Conservation (phyloP, 352 stramenopile species). For the Blastocystis sp. region DNA sequence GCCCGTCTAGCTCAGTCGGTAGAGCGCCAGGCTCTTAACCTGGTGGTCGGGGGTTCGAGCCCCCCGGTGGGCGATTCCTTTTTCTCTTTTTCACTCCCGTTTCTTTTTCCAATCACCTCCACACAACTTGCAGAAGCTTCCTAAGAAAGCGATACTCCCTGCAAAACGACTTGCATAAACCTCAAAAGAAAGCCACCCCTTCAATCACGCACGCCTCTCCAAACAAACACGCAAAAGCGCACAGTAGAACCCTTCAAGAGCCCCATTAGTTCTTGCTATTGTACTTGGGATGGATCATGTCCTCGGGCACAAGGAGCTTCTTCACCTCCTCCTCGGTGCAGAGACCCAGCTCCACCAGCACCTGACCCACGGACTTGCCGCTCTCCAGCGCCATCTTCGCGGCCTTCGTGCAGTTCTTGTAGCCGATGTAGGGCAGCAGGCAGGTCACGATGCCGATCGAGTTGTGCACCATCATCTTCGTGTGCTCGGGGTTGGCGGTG, state of each 20-base stretch:
- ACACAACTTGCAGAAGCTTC: background rate
- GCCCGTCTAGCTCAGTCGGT: background rate
- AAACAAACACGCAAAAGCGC: background rate
- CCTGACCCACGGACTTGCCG: slow-evolving; percentile 39
- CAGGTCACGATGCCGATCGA: slow-evolving; percentile 39
- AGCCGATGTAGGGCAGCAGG: too few species aligned
- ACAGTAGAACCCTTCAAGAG: slow-evolving; percentile 44
- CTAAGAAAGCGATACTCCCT: background rate
- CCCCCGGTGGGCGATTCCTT: too few species aligned
- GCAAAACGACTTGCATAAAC: background rate
- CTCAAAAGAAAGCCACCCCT: background rate
- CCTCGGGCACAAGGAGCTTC: slow-evolving; percentile 45
- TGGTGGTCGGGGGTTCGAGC: background rate
- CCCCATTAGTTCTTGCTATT: slow-evolving; percentile 43
- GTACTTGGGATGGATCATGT: slow-evolving; percentile 65
- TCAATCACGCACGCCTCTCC: background rate
- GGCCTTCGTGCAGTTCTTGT: slow-evolving; percentile 10
- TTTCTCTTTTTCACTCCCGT: background rate
- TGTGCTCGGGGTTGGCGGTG: slow-evolving; percentile 39
- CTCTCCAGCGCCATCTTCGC: slow-evolving; percentile 38
- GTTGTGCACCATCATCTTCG: slow-evolving; percentile 26
- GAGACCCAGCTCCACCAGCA: slow-evolving; percentile 44
- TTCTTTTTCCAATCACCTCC: background rate
- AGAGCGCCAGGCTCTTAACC: background rate
- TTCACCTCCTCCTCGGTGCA: slow-evolving; percentile 47